Evolutionary conservation across 2,329 filamentous ascomycete species (phyloP), one percentile per base, ranked within the genome.

Genomic region (Penicillium polonicum): DNA sequence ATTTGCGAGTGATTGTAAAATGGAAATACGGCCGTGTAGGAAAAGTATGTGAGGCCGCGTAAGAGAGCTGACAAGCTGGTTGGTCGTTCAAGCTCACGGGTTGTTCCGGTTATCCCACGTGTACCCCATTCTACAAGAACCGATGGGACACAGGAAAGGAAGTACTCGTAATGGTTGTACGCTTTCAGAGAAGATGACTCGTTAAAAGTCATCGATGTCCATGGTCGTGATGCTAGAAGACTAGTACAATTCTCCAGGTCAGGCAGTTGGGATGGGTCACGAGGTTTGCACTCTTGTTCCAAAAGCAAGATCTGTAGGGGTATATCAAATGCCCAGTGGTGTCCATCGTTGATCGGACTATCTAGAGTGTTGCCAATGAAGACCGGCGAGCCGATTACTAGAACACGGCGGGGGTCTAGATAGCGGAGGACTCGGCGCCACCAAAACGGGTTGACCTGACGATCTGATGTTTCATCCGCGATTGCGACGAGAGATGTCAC

Each of bases 101-200:
- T 39, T 49, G 45, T n/a, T 21, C 42, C 53, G 7, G 33, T 41
- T 2, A 43, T 33, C 25, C 60, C 42, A 38, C 65, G 58, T 66
- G 59, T 65, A 70, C 63, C 71, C 74, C 74, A 75, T 55, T 67
- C 78, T 23, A 79, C 78, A 1, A 90, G 74, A 55, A 89, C 79
- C 15, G 86, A 86, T 0, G 85, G 87, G 7, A 88, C 82, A 1
- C 80, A 78, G 44, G 85, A 85, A 36, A 86, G 78, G 67, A 88
- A 90, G 73, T 87, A 91, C 65, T 91, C 86, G 70, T 90, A 88
- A 4, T 84, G 86, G 46, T 82, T 82, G 74, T 90, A 92, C 6
- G 85, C 87, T 57, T 82, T 81, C n/a, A 88, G 81, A 5, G 85
- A 90, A 0, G 88, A 90, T 9, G 88, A 88, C 74, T 93, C 89